Base-by-base conservation (phyloP, 1,284 basidiomycete genomes). In the Phellopilus nigrolimitatus region DNA sequence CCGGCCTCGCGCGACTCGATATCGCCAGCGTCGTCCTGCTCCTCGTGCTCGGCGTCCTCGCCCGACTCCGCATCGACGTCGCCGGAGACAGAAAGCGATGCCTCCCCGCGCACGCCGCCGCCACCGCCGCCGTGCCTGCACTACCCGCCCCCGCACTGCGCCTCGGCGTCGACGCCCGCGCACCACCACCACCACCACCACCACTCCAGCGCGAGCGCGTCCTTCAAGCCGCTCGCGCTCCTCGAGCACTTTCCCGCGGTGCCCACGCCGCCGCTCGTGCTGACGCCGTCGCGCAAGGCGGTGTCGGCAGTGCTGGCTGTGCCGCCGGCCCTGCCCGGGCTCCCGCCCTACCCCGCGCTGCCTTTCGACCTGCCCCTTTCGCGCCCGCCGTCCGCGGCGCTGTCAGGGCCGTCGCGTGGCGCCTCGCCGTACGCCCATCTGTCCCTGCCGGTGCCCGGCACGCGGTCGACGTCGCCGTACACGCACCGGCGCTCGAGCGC, bases 381-480 rank as follows among this genome's bases (percentile, higher is more conserved):
- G 15, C 37, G 31, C 28, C 21, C 33, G 2, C 31, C 33, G 8
- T 33, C 33, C 7, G 17, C 10, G 17, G 27, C 25, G 42, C 45
- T 34, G 6, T 33, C 44, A n/a, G 45, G 30, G n/a, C 42, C 44
- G 3, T 38, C 43, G 17, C 27, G 37, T 8, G 19, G 34, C n/a
- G 44, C 51, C n/a, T 47, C 51, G 19, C 30, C 38, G 7, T 53
- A 40, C 27, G 33, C 50, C 13, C 30, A 44, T 13, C 28, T 33
- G n/a, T 33, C 28, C 6, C 12, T 40, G 17, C 28, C 37, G 9
- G 28, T 19, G 17, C 21, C 7, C 27, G 15, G 3, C 22, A 12
- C 37, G 10, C 39, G 47, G 17, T 19, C 39, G 15, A 12, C 12
- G 30, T 36, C 41, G 33, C 21, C 50, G 40, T 46, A 38, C 25